Conservation (phyloP, 805 yeast species). For the Lipomyces starkeyi region DNA sequence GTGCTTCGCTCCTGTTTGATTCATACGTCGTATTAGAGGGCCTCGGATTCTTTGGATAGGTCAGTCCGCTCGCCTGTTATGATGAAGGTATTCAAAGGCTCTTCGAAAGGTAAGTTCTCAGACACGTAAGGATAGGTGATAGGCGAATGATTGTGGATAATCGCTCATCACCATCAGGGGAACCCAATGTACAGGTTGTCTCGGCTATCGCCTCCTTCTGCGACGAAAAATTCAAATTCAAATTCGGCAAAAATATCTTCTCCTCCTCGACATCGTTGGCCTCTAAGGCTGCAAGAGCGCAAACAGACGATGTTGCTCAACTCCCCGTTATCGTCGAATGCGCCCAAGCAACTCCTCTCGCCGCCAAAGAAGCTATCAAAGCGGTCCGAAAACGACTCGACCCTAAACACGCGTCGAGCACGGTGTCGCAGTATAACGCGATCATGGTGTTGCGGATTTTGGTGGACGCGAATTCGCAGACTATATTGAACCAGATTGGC, state of each 20-base stretch:
- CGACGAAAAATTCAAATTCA: constrained; percentile 14
- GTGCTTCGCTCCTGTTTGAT: not conserved
- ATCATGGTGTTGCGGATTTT: constrained; percentile 27
- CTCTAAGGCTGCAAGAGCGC: not conserved
- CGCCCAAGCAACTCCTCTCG: constrained; percentile 32
- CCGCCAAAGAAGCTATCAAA: constrained; percentile 30
- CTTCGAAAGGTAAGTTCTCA: constrained; percentile 2
- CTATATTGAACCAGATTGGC: constrained; percentile 14
- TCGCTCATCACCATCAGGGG: constrained; percentile 8
- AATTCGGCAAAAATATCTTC: constrained; percentile 9
- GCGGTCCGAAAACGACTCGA: constrained; percentile 31
- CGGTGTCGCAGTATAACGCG: constrained; percentile 30
- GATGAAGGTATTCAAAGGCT: constrained; percentile 13
- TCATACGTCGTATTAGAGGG: not conserved
- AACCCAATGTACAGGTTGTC: constrained; percentile 21
- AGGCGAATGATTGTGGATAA: not conserved
- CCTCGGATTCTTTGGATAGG: not conserved
- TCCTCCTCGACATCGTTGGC: constrained; percentile 3
- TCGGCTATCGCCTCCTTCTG: constrained; percentile 30
- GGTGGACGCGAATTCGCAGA: constrained; percentile 26
- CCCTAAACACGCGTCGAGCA: constrained; percentile 13
- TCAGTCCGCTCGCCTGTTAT: not conserved
- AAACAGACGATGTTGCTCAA: constrained; percentile 22
- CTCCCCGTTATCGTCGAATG: constrained; percentile 36
- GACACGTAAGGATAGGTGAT: not conserved